These are phyloP conservation scores for Rhynchospora breviuscula DNA, from an alignment of 176 grass and related monocot genomes.

Conservation along the genomic window DNA sequence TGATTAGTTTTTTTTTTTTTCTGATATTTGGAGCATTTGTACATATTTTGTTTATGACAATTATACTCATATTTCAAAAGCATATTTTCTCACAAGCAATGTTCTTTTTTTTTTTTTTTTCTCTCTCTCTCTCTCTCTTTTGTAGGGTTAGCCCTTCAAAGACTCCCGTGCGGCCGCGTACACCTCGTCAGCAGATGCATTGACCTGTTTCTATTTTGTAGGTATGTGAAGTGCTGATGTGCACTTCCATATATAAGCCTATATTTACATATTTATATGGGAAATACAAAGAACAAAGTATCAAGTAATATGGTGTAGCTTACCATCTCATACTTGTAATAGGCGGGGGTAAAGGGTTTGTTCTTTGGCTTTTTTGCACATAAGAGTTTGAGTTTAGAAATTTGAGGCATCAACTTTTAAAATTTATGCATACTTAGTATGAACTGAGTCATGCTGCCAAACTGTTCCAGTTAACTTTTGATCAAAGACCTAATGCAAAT, in stretches of 20 bases:
- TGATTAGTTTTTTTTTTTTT: background rate
- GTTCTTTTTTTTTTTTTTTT: background rate
- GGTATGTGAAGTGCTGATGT: constrained; percentile 56
- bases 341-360: constrained; percentile 21
- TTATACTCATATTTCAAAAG: background rate
- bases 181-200: constrained; percentile 56
- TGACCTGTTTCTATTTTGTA: constrained; percentile 51
- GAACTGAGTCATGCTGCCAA: constrained; percentile 6
- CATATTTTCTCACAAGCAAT: background rate
- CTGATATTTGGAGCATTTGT: background rate
- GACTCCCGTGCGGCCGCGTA: constrained; percentile 92
- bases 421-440: constrained; percentile 20
- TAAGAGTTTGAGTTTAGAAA: constrained; percentile 23
- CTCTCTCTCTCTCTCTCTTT: background rate
- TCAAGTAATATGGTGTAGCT: constrained; percentile 9
- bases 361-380: constrained; percentile 28
- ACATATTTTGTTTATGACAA: background rate
- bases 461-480: constrained; percentile 4
- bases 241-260: constrained; percentile 69
- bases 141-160: constrained; percentile 98
- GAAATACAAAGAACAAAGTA: constrained; percentile 14
- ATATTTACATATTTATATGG: constrained; percentile 31
- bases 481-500: constrained; percentile 10
- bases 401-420: constrained; percentile 16
- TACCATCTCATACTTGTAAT: constrained; percentile 25